phyloP scores from a whole-genome alignment of 257 asterid species.

The Handroanthus guayacan region DNA sequence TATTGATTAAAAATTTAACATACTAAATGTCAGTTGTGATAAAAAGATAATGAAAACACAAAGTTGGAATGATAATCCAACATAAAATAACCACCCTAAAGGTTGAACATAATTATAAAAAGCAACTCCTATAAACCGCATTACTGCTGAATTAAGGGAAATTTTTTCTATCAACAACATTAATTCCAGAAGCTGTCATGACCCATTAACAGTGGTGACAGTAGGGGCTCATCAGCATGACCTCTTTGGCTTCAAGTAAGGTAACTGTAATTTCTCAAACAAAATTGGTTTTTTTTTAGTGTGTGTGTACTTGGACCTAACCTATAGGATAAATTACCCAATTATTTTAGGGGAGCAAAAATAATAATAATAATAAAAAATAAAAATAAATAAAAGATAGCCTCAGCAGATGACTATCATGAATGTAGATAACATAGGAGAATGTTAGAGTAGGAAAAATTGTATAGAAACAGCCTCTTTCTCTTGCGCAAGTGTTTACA shows the following conservation, averaged over 20 bases:
- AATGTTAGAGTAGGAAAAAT: not conserved
- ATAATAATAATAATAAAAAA: no score
- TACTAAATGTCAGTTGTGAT: not conserved
- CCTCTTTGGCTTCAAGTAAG: not conserved
- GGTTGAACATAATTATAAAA: slow-evolving; percentile 8
- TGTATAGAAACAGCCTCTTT: not conserved
- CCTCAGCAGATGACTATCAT: not conserved
- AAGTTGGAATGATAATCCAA: not conserved
- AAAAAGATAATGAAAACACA: not conserved
- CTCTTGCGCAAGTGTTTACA: not conserved
- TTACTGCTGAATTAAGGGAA: no score
- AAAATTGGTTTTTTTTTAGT: no score
- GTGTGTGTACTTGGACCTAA: not conserved
- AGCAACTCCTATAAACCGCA: not conserved
- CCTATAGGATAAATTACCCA: not conserved
- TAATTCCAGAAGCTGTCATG: not conserved
- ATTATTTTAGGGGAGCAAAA: not conserved
- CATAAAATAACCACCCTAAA: not conserved
- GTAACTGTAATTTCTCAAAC: not conserved
- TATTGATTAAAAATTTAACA: not conserved
- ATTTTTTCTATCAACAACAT: not conserved
- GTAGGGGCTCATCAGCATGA: no score
- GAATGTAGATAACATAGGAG: not conserved
- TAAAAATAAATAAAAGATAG: not conserved
- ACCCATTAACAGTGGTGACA: not conserved